These are phyloP conservation scores for Aureobasidium namibiae DNA, from an alignment of 2,329 filamentous ascomycete genomes.

Conservation along the genomic window DNA sequence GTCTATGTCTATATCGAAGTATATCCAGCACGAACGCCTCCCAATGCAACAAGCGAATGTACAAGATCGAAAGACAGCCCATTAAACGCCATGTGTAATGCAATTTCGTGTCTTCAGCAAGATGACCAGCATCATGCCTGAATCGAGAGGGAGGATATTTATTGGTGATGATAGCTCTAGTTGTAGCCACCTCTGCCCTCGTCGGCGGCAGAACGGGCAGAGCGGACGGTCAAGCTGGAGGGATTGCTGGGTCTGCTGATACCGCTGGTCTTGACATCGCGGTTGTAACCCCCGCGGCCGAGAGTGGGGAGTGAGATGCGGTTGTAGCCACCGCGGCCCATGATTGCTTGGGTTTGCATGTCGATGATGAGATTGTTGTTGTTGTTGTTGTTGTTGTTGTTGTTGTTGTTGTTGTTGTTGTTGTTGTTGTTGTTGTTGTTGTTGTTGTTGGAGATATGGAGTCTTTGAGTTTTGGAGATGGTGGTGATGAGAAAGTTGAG, in stretches of 20 bases:
- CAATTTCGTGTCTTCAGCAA: too few relatives aligned
- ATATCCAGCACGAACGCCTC: not conserved
- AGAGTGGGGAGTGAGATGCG: constrained; percentile 18
- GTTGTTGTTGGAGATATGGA: too few relatives aligned
- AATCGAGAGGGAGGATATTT: not conserved
- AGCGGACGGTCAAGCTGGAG: constrained; percentile 2
- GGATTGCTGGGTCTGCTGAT: constrained; percentile 4
- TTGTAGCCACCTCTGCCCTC: constrained; percentile 22
- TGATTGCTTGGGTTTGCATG: constrained; percentile 17
- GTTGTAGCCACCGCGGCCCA: constrained; percentile 38
- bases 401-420: too few relatives aligned
- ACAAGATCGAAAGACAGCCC: not conserved
- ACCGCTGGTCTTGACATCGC: constrained; percentile 9
- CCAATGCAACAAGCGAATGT: not conserved
- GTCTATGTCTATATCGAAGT: not conserved
- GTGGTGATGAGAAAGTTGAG: not conserved
- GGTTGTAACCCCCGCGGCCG: constrained; percentile 18
- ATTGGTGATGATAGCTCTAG: constrained; percentile 2
- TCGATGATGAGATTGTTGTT: not conserved
- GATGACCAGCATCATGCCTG: not conserved
- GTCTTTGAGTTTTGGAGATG: too few relatives aligned
- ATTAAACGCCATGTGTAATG: not conserved
- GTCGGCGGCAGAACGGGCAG: constrained; percentile 6
- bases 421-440: too few relatives aligned
- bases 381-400: too few relatives aligned